Evolutionary conservation across 2,329 filamentous ascomycete genomes (phyloP), one percentile per base, ranked within the genome.

Genomic region (Botryosphaeria dothidea): DNA sequence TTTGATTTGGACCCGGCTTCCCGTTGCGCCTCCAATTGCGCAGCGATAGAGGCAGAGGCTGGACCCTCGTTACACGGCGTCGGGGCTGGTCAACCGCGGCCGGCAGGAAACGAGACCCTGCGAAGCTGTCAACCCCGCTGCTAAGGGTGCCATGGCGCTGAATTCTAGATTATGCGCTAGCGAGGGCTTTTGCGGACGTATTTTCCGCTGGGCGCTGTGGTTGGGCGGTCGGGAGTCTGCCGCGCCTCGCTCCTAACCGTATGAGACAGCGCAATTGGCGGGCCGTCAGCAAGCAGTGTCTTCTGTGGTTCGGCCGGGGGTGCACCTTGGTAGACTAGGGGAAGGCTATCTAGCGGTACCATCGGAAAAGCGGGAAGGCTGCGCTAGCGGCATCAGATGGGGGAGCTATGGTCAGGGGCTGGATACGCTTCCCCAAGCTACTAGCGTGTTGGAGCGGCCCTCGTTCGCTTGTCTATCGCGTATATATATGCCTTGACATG

Each of bases 311-410:
- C 25, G 38, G 11, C 41, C 38, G 9, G 27, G 41, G 34, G n/a
- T 21, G 25, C 49, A 21, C 38, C 56, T n/a, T 58, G 41, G 41
- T 23, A 36, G n/a, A 21, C 56, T 46, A 60, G n/a, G 19, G 23
- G 27, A 46, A 29, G 54, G 34, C 41, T 60, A 31, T 46, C 56
- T 46, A 46, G 25, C 56, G 56, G 56, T 21, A 45, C 56, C 27
- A 60, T 60, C 56, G 56, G 56, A 60, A 46, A 46, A 19, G 19
- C 56, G 56, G 56, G 56, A 60, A 46, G 56, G 56, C 56, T 60
- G 56, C 56, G n/a, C 56, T 60, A 60, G 56, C 56, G 56, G 56
- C 56, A 31, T 60, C 56, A 60, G 56, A 60, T 60, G 41, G 56
- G n/a, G 41, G 41, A 60, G 56, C 41, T 60, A 46, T 60, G 56